These are phyloP conservation scores for Colletotrichum sp. DNA, from an alignment of 2,329 filamentous ascomycete species.

Conservation along the genomic window DNA sequence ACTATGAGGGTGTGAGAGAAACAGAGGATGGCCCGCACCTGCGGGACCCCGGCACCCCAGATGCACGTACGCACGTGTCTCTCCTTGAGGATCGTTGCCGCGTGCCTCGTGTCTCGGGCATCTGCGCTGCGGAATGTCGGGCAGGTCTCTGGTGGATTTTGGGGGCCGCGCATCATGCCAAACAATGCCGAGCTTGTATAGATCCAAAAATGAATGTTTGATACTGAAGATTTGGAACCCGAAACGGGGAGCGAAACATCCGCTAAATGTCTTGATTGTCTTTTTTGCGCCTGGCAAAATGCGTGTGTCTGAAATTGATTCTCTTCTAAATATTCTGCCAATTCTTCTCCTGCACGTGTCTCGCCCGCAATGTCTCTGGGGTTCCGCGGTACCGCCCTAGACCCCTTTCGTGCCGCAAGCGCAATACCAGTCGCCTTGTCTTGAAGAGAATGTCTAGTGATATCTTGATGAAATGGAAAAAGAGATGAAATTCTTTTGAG, in stretches of 20 bases:
- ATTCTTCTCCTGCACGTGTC: background rate
- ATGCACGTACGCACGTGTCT: background rate
- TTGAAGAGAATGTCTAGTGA: background rate
- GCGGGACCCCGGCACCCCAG: background rate
- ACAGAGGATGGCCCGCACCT: background rate
- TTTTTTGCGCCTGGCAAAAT: slow-evolving; percentile 8
- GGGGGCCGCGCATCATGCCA: background rate
- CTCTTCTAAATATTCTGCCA: background rate
- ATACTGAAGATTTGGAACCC: background rate
- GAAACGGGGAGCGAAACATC: background rate
- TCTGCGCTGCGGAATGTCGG: background rate
- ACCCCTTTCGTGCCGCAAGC: background rate
- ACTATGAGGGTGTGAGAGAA: background rate
- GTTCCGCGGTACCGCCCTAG: background rate
- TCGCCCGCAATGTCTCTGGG: background rate
- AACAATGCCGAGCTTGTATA: background rate
- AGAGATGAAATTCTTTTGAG: background rate
- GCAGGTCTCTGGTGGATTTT: background rate
- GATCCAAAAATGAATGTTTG: background rate
- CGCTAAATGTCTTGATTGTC: background rate
- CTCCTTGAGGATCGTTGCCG: background rate
- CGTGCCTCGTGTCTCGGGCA: background rate
- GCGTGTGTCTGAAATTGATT: background rate
- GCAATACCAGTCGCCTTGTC: background rate
- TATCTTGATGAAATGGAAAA: background rate